These are phyloP conservation scores for Echium plantagineum DNA, from an alignment of 257 asterid genomes.

Conservation along the genomic window DNA sequence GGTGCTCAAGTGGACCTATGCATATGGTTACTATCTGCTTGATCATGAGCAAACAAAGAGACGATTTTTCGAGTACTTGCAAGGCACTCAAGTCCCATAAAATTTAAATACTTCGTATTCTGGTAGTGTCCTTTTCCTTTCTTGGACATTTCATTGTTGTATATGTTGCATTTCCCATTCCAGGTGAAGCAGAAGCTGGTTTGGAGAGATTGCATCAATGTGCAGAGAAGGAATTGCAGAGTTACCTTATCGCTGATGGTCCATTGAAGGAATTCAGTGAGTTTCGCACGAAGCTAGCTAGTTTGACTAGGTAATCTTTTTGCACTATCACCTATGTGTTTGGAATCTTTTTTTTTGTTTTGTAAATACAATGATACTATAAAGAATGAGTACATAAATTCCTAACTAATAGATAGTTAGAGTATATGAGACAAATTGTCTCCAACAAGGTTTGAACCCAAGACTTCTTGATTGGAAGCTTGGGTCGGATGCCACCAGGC, in stretches of 20 bases:
- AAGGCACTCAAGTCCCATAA: slow-evolving; percentile 37
- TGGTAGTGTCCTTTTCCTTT: not conserved
- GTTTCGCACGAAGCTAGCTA: slow-evolving; percentile 83
- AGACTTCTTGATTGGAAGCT: too few species aligned
- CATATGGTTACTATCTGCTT: slow-evolving; percentile 79
- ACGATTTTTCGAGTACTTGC: slow-evolving; percentile 84
- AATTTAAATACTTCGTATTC: not conserved
- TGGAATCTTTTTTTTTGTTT: too few species aligned
- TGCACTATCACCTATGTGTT: not conserved
- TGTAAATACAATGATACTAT: too few species aligned
- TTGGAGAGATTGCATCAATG: slow-evolving; percentile 96
- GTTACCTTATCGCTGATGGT: slow-evolving; percentile 40
- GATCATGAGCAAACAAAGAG: slow-evolving; percentile 58
- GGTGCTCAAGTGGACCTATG: slow-evolving; percentile 92
- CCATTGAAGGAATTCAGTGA: slow-evolving; percentile 58
- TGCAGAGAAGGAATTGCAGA: slow-evolving; percentile 85
- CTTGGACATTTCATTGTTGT: not conserved
- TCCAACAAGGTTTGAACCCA: too few species aligned
- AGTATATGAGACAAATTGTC: too few species aligned
- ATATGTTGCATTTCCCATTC: slow-evolving; percentile 1
- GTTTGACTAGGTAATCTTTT: slow-evolving; percentile 58
- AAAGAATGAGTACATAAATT: too few species aligned
- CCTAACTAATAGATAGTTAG: too few species aligned
- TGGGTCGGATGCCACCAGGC: too few species aligned
- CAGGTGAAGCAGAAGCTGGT: slow-evolving; percentile 94